Conservation (phyloP, 2,329 filamentous ascomycete genomes). For the Metarhizium humberi region DNA sequence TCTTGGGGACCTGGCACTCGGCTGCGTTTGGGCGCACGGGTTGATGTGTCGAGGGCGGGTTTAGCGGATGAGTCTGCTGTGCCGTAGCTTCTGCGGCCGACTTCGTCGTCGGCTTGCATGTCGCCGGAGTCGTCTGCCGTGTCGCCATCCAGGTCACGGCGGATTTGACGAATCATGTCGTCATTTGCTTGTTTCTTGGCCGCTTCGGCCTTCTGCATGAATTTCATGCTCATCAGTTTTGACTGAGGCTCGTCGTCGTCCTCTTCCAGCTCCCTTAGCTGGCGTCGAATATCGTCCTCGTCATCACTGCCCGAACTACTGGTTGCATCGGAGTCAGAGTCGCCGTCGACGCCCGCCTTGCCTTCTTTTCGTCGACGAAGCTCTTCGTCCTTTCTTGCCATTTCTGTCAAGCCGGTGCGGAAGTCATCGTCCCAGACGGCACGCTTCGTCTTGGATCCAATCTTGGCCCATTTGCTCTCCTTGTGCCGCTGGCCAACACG, state of each 20-base stretch:
- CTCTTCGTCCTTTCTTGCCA: slow-evolving; percentile 76
- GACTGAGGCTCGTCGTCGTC: slow-evolving; percentile 48
- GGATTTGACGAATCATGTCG: slow-evolving; percentile 59
- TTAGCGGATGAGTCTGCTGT: slow-evolving; percentile 25
- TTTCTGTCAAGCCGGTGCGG: slow-evolving; percentile 65
- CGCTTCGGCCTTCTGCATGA: slow-evolving; percentile 87
- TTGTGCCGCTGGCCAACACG: slow-evolving; percentile 78
- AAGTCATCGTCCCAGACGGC: slow-evolving; percentile 86
- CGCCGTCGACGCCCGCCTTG: slow-evolving; percentile 36
- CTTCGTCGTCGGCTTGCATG: slow-evolving; percentile 43
- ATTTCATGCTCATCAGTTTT: slow-evolving; percentile 75
- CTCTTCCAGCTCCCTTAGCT: slow-evolving; percentile 32
- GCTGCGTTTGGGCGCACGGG: slow-evolving; percentile 19
- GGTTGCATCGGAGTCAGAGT: slow-evolving; percentile 43
- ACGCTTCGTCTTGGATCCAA: slow-evolving; percentile 66
- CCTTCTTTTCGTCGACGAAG: slow-evolving; percentile 72
- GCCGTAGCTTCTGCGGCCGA: slow-evolving; percentile 65
- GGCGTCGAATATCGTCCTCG: slow-evolving; percentile 40
- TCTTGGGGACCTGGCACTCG: slow-evolving; percentile 8
- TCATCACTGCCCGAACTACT: slow-evolving; percentile 50
- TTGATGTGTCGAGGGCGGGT: slow-evolving; percentile 20
- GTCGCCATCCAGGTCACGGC: slow-evolving; percentile 60
- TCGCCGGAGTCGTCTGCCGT: slow-evolving; percentile 38
- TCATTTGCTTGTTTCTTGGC: slow-evolving; percentile 72
- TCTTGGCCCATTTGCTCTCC: slow-evolving; percentile 89